A percentile compares a stretch with the other conserved stretches of the same genome.
phyloP scores from a whole-genome alignment of 768 basidiomycete genomes.

The Leucocoprinus leucothites region DNA sequence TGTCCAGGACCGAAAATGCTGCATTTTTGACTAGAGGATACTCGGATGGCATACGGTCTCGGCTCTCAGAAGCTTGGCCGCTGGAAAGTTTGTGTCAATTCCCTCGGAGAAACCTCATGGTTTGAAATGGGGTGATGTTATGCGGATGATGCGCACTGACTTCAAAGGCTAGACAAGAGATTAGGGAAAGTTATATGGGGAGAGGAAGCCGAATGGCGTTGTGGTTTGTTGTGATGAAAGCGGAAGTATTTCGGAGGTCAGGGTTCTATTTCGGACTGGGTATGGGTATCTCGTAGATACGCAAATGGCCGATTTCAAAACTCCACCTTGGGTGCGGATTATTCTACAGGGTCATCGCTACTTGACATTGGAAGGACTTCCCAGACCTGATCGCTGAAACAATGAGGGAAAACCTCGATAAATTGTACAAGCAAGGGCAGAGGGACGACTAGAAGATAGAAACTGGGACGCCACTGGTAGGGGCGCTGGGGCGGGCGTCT shows the following conservation, averaged over 20 bases:
- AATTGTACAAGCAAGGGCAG: background rate
- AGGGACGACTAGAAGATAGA: conserved; percentile 18
- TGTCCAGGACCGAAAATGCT: no score
- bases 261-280: conserved; percentile 18
- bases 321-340: background rate
- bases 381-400: conserved; percentile 13
- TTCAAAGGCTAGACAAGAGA: background rate
- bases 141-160: background rate
- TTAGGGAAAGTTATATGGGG: background rate
- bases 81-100: background rate
- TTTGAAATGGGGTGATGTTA: background rate
- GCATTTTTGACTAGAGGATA: no score
- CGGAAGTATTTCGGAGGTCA: conserved; percentile 20
- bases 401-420: background rate
- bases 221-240: background rate
- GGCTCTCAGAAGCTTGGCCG: background rate
- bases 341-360: conserved; percentile 9
- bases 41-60: background rate
- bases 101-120: conserved; percentile 4
- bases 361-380: background rate
- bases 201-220: conserved; percentile 6
- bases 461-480: background rate
- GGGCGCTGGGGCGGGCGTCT: background rate
- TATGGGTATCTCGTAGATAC: conserved; percentile 4
- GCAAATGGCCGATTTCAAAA: conserved; percentile 1